Conservation (phyloP, 139 green algal genomes). For the Eudorina sp. region DNA sequence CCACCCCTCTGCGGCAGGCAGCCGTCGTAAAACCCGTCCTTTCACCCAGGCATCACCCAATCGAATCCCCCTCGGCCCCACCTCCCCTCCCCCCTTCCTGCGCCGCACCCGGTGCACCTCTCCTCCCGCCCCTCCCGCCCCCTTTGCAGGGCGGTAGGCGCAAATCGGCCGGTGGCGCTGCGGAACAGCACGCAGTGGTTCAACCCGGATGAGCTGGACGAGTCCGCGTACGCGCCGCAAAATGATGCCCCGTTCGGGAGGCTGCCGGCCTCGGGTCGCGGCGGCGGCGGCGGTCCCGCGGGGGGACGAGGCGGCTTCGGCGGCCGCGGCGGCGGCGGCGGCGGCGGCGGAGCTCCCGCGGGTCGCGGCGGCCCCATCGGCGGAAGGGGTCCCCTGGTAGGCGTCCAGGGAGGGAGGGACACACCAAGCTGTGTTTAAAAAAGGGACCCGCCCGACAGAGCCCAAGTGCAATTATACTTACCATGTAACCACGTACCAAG, state of each 20-base stretch:
- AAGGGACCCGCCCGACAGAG: too few relatives aligned
- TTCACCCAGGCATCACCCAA: too few relatives aligned
- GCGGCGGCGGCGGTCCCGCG: too few relatives aligned
- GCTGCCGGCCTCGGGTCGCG: neutral
- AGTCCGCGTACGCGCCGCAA: neutral
- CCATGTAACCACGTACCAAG: too few relatives aligned
- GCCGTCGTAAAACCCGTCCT: too few relatives aligned
- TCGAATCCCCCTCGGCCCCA: too few relatives aligned
- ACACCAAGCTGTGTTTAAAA: too few relatives aligned
- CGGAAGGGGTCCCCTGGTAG: neutral
- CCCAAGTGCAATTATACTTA: too few relatives aligned
- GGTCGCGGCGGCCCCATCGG: neutral
- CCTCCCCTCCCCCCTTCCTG: too few relatives aligned
- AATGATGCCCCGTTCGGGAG: neutral
- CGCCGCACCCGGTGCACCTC: too few relatives aligned
- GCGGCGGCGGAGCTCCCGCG: neutral
- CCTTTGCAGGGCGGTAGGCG: conserved; percentile 9
- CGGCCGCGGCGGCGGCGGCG: neutral
- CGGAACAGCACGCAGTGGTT: conserved; percentile 4
- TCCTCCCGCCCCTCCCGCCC: neutral
- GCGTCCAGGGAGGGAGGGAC: too few relatives aligned
- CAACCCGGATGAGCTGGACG: conserved; percentile 34
- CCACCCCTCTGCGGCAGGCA: too few relatives aligned
- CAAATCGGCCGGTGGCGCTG: conserved; percentile 5
- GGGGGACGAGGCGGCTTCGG: neutral